A percentile compares a stretch with the other conserved stretches of the same genome.
These are phyloP conservation scores for Rhodamnia rubescens DNA, from an alignment of 345 rosid genomes.

Conservation along the genomic window DNA sequence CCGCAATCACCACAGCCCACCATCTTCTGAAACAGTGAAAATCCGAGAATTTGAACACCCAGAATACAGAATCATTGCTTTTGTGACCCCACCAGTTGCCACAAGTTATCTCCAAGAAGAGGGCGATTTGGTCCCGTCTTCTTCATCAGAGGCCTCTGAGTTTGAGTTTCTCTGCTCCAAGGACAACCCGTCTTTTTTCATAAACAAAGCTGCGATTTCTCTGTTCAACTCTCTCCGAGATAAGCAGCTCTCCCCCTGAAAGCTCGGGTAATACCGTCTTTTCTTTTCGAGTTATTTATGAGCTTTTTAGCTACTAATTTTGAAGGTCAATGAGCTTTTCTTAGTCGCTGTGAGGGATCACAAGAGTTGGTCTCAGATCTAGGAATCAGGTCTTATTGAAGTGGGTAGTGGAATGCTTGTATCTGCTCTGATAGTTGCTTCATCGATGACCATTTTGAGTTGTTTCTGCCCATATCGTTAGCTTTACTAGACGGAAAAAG, in stretches of 20 bases:
- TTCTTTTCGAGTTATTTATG: neutral
- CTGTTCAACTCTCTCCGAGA: constrained; percentile 16
- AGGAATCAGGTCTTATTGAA: neutral
- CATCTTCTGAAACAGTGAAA: constrained; percentile 1
- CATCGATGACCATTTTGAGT: too few relatives aligned
- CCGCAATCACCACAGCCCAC: neutral
- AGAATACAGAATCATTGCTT: constrained; percentile 21
- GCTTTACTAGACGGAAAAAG: too few relatives aligned
- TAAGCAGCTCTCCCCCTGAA: constrained; percentile 27
- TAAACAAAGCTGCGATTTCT: constrained; percentile 22
- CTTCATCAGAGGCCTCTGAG: constrained; percentile 11
- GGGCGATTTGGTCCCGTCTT: constrained; percentile 17
- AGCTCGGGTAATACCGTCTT: constrained; percentile 15
- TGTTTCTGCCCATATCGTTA: too few relatives aligned
- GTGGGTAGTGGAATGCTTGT: neutral
- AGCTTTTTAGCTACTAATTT: neutral
- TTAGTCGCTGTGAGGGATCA: neutral
- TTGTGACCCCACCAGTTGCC: constrained; percentile 15
- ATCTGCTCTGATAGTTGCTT: too few relatives aligned
- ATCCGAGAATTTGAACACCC: neutral
- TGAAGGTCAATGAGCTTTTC: neutral
- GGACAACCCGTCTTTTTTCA: constrained; percentile 17
- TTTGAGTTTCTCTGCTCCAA: constrained; percentile 34
- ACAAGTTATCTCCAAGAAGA: constrained; percentile 2
- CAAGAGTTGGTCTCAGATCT: neutral